Conservation (phyloP, 2,329 filamentous ascomycete genomes). For the Xylariaceae sp. region DNA sequence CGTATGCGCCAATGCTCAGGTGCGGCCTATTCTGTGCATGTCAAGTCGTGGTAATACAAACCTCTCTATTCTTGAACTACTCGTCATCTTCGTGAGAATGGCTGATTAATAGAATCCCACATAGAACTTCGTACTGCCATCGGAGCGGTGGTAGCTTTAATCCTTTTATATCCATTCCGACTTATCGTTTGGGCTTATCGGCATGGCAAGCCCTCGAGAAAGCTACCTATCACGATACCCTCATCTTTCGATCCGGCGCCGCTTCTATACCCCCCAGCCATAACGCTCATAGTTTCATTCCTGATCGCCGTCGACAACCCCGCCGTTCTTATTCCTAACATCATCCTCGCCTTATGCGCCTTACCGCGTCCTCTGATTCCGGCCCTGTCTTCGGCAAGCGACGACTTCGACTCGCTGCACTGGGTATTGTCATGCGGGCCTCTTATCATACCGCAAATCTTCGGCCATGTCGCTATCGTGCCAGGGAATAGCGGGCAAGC, state of each 20-base stretch:
- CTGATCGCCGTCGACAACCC: slow-evolving; percentile 61
- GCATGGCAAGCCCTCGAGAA: slow-evolving; percentile 34
- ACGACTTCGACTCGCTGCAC: slow-evolving; percentile 62
- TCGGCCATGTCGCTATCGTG: slow-evolving; percentile 21
- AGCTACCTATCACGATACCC: slow-evolving; percentile 52
- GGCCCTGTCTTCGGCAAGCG: slow-evolving; percentile 47
- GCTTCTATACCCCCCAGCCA: slow-evolving; percentile 73
- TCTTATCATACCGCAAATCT: slow-evolving; percentile 41
- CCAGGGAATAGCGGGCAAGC: slow-evolving; percentile 22
- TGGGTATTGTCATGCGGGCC: slow-evolving; percentile 74
- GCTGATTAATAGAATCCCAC: slow-evolving; percentile 4
- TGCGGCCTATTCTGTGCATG: slow-evolving; percentile 39
- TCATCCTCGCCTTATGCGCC: slow-evolving; percentile 73
- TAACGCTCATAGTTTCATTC: slow-evolving; percentile 72
- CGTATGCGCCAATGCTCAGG: slow-evolving; percentile 42
- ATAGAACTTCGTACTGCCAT: slow-evolving; percentile 40
- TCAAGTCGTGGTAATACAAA: slow-evolving; percentile 45
- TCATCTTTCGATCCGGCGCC: slow-evolving; percentile 84
- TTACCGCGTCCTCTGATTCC: slow-evolving; percentile 70
- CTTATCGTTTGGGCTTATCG: slow-evolving; percentile 46
- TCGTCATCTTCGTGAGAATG: slow-evolving; percentile 2
- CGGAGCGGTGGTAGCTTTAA: slow-evolving; percentile 34
- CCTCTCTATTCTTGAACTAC: neutral
- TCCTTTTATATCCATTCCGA: slow-evolving; percentile 54
- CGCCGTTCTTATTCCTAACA: slow-evolving; percentile 65